These are phyloP conservation scores for Capsicum pubescens DNA, from an alignment of 257 asterid genomes.

Conservation along the genomic window DNA sequence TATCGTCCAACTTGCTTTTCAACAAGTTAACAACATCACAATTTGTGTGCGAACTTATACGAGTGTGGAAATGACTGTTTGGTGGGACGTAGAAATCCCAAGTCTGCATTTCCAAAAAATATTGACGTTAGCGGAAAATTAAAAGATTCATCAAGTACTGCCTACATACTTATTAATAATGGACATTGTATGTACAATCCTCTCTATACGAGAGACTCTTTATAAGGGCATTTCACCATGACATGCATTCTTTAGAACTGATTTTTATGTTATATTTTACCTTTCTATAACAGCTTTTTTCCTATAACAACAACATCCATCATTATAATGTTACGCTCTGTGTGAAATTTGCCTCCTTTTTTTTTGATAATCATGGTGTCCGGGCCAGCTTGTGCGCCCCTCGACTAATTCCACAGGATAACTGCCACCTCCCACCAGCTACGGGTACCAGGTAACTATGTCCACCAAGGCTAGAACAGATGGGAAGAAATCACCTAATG, in stretches of 20 bases:
- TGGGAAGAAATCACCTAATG: no score
- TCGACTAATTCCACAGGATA: no score
- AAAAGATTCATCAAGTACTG: not conserved
- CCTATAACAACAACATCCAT: not conserved
- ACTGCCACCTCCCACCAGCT: no score
- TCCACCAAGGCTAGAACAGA: no score
- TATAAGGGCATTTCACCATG: not conserved
- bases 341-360: not conserved
- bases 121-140: not conserved
- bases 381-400: no score
- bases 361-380: no score
- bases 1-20: conserved; percentile 22
- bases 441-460: no score
- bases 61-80: conserved; percentile 25
- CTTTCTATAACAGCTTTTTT: not conserved
- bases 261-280: conserved; percentile 15
- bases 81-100: conserved; percentile 30
- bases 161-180: not conserved
- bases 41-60: conserved; percentile 22
- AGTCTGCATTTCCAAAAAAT: not conserved
- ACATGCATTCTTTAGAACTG: not conserved
- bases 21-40: conserved; percentile 9
- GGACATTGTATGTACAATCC: conserved; percentile 3
- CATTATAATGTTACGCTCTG: not conserved
- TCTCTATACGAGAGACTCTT: not conserved